phyloP scores from a whole-genome alignment of 768 basidiomycete genomes.

The Calvatia gigantea region DNA sequence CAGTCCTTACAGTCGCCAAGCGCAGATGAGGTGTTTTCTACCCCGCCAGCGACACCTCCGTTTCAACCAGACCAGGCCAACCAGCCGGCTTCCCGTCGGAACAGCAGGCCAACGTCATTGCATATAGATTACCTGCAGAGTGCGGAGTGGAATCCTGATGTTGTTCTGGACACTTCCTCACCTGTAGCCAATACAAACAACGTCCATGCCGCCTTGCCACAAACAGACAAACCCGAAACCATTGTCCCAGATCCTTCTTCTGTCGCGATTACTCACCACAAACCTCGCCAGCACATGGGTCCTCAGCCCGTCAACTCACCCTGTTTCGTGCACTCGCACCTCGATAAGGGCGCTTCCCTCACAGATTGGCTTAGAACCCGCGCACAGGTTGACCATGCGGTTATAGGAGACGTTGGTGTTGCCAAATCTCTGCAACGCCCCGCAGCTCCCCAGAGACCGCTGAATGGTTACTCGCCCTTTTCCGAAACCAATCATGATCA shows the following conservation, averaged over 20 bases:
- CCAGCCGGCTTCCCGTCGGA: constrained; percentile 34
- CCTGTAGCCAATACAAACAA: constrained; percentile 19
- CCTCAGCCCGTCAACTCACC: constrained; percentile 58
- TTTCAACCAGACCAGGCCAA: constrained; percentile 14
- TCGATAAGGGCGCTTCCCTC: constrained; percentile 78
- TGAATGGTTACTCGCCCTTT: constrained; percentile 15
- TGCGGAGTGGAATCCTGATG: constrained; percentile 36
- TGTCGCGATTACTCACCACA: constrained; percentile 18
- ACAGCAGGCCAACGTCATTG: constrained; percentile 42
- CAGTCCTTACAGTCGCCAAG: constrained; percentile 28
- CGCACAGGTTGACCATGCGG: constrained; percentile 24
- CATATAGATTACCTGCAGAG: constrained; percentile 34
- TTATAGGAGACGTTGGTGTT: constrained; percentile 40
- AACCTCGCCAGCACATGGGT: constrained; percentile 19
- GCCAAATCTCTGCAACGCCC: constrained; percentile 43
- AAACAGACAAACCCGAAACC: constrained; percentile 16
- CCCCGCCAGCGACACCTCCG: constrained; percentile 36
- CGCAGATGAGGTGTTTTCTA: constrained; percentile 35
- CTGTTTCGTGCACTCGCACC: constrained; percentile 90
- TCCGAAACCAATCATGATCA: constrained; percentile 12
- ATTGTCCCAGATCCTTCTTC: constrained; percentile 12
- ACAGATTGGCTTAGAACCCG: constrained; percentile 66
- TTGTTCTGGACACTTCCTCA: constrained; percentile 39
- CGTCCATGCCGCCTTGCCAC: constrained; percentile 2
- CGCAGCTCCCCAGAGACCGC: constrained; percentile 15